A percentile compares a stretch with the other conserved stretches of the same genome.
phyloP scores from a whole-genome alignment of 352 stramenopile genomes.

The Pythium volutum region DNA sequence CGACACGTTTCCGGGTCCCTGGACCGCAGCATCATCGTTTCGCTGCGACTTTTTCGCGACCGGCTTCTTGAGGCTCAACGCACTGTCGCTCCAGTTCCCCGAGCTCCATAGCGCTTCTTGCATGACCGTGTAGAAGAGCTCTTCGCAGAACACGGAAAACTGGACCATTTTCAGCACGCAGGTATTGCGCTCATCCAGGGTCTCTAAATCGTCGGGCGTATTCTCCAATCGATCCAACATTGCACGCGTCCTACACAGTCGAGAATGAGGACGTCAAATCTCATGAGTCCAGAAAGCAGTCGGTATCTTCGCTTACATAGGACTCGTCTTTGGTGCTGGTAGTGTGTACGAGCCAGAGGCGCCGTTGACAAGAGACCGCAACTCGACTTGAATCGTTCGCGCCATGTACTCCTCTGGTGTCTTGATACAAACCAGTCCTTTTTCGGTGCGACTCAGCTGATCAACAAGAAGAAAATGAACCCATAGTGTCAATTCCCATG shows the following conservation, averaged over 20 bases:
- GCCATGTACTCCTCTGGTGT: constrained; percentile 72
- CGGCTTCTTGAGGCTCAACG: constrained; percentile 43
- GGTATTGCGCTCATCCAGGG: constrained; percentile 63
- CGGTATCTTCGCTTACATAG: constrained; percentile 8
- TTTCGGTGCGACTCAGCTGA: constrained; percentile 81
- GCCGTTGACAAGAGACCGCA: constrained; percentile 14
- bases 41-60: constrained; percentile 38
- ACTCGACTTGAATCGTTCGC: constrained; percentile 67
- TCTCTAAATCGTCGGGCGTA: constrained; percentile 55
- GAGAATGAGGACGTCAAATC: background rate
- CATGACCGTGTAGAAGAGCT: constrained; percentile 84
- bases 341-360: constrained; percentile 16
- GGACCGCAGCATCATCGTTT: constrained; percentile 25
- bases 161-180: constrained; percentile 76
- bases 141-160: constrained; percentile 86
- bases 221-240: constrained; percentile 59
- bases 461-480: background rate
- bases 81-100: constrained; percentile 65
- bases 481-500: background rate
- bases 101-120: constrained; percentile 68
- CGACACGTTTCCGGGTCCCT: constrained; percentile 37
- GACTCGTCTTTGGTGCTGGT: constrained; percentile 14
- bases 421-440: constrained; percentile 74
- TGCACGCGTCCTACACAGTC: constrained; percentile 40
- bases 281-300: background rate